Base-by-base conservation (phyloP, 1,284 basidiomycete genomes). In the Microbotryum violaceum region DNA sequence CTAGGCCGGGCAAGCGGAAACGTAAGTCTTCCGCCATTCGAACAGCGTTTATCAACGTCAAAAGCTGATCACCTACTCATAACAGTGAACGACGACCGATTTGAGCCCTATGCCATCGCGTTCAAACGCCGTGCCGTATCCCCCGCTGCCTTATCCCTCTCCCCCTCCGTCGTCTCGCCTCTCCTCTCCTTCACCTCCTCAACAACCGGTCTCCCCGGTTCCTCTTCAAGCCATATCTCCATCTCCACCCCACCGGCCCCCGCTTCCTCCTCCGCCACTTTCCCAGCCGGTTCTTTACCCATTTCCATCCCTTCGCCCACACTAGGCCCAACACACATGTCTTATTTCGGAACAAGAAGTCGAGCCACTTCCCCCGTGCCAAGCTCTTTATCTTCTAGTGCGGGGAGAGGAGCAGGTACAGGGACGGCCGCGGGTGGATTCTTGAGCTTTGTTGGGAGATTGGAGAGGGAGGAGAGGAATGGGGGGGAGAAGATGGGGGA, bases 101-200 rank as follows among this genome's bases (percentile, higher is more conserved):
- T 68, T 51, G 67, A 68, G 25, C 67, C 67, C 12, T 68, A 68
- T 56, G 60, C 64, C 6, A 57, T 62, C 37, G 64, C 64, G 2
- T 60, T 68, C 58, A 68, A 68, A 44, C 64, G 67, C 1, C 64
- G 67, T 1, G 67, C 67, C 25, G 64, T 68, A 14, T 68, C 67
- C 4, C 67, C 67, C 8, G 67, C 67, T 5, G 66, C 66, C 58
- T 23, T 62, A 16, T 59, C 67, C n/a, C 53, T 64, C 20, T 59
- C 59, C 2, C 62, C 56, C 46, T 53, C 61, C 2, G 56, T 59
- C 52, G 46, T 44, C 23, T 5, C 23, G 14, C 8, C 21, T 21
- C 9, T 27, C 54, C 18, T 29, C 37, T 33, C 53, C 9, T 31
- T 21, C 10, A 29, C 29, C 45, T 10, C 45, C 44, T 23, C 54